phyloP scores from a whole-genome alignment of 2,329 filamentous ascomycete genomes.

The Lomentospora prolificans region DNA sequence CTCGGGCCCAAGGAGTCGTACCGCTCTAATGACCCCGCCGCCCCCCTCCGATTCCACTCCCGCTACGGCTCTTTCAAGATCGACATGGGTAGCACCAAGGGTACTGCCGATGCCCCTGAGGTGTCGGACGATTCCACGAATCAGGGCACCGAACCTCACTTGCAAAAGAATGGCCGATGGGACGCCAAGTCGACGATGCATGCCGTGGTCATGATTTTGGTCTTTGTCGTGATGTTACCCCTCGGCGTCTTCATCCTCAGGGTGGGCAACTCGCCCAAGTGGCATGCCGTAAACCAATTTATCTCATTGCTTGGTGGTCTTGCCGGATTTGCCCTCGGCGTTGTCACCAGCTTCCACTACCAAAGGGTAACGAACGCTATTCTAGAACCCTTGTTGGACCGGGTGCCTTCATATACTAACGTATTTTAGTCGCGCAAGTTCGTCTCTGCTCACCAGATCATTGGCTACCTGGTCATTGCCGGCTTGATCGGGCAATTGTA shows the following conservation, averaged over 20 bases:
- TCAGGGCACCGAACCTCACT: conserved; percentile 25
- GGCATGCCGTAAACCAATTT: conserved; percentile 45
- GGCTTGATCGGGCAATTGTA: conserved; percentile 41
- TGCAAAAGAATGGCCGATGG: conserved; percentile 18
- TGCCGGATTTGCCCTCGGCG: conserved; percentile 39
- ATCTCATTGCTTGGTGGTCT: conserved; percentile 38
- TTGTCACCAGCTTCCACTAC: conserved; percentile 42
- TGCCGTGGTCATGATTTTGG: conserved; percentile 43
- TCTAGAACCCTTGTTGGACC: too few relatives aligned
- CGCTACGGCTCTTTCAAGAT: conserved; percentile 46
- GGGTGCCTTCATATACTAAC: too few relatives aligned
- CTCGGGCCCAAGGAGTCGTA: conserved; percentile 37
- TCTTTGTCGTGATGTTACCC: conserved; percentile 46
- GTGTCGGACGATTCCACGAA: conserved; percentile 23
- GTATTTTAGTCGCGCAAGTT: conserved; percentile 38
- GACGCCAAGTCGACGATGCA: conserved; percentile 34
- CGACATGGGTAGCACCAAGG: conserved; percentile 42
- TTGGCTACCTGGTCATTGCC: conserved; percentile 45
- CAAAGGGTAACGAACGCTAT: conserved; percentile 39
- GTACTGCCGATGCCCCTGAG: conserved; percentile 29
- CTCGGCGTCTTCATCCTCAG: conserved; percentile 44
- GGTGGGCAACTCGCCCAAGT: conserved; percentile 38
- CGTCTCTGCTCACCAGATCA: conserved; percentile 44
- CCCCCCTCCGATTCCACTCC: conserved; percentile 40
- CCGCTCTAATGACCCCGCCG: conserved; percentile 30